phyloP scores from a whole-genome alignment of 805 yeast genomes.

The Hyphopichia homilentoma region DNA sequence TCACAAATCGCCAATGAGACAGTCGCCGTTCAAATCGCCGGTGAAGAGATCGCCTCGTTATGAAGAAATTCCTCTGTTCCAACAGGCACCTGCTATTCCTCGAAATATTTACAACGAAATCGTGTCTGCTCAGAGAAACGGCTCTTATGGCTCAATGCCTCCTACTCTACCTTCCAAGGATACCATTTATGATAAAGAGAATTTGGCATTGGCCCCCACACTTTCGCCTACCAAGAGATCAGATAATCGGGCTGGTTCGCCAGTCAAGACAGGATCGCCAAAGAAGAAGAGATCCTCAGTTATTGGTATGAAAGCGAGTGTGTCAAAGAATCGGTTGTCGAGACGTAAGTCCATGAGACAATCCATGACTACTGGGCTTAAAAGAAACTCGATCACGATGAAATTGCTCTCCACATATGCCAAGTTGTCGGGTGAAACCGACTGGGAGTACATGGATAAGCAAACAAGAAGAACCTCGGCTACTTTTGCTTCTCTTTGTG shows the following conservation, averaged over 20 bases:
- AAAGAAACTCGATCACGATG: slow-evolving; percentile 68
- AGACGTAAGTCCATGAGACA: slow-evolving; percentile 35
- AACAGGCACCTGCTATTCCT: slow-evolving; percentile 29
- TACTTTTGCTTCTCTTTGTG: slow-evolving; percentile 74
- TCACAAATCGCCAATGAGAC: slow-evolving; percentile 9
- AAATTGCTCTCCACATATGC: slow-evolving; percentile 72
- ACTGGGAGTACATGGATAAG: slow-evolving; percentile 66
- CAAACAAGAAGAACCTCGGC: slow-evolving; percentile 75
- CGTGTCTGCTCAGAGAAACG: slow-evolving; percentile 28
- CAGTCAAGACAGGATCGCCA: background rate
- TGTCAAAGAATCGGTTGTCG: slow-evolving; percentile 26
- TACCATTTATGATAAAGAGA: slow-evolving; percentile 12
- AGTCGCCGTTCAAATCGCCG: slow-evolving; percentile 18
- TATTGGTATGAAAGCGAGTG: slow-evolving; percentile 15
- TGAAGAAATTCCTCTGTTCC: slow-evolving; percentile 5
- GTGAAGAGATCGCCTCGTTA: slow-evolving; percentile 8
- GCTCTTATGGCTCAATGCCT: slow-evolving; percentile 25
- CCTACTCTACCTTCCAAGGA: slow-evolving; percentile 43
- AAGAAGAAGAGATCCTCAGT: slow-evolving; percentile 28
- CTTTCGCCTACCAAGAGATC: slow-evolving; percentile 14
- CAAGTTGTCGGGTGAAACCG: slow-evolving; percentile 58
- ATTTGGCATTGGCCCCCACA: slow-evolving; percentile 26
- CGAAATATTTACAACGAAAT: slow-evolving; percentile 43
- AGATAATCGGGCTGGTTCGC: background rate
- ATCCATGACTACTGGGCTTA: slow-evolving; percentile 44